Evolutionary conservation across 2,329 filamentous ascomycete species (phyloP).

Genomic region (Hymenoscyphus occultus): DNA sequence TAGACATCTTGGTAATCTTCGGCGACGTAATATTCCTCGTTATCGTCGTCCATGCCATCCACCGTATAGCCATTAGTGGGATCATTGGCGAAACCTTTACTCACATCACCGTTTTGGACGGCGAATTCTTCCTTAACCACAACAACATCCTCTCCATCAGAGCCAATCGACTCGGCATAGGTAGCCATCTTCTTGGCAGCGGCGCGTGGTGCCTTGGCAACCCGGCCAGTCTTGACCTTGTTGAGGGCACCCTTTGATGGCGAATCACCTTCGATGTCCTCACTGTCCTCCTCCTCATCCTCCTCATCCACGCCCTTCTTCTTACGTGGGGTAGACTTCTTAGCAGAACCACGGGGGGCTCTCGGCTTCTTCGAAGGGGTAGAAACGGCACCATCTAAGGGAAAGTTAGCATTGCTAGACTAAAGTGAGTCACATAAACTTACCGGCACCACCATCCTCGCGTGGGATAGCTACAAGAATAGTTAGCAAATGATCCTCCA

Average conservation of each 20-base stretch:
- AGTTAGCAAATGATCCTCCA: constrained; percentile 28
- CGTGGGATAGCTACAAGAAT: constrained; percentile 29
- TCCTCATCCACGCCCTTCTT: constrained; percentile 12
- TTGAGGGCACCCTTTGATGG: neutral
- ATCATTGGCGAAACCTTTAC: neutral
- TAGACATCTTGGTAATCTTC: neutral
- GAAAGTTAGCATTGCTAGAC: constrained; percentile 23
- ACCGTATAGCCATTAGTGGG: neutral
- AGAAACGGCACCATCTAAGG: constrained; percentile 11
- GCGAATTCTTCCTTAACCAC: constrained; percentile 4
- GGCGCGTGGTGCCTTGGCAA: constrained; percentile 19
- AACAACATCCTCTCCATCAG: constrained; percentile 14
- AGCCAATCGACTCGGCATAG: neutral
- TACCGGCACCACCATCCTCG: constrained; percentile 29
- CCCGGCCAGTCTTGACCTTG: constrained; percentile 20
- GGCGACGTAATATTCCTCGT: neutral
- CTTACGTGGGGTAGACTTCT: constrained; percentile 12
- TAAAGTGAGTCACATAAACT: constrained; percentile 12
- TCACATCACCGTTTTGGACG: neutral
- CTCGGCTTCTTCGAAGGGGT: neutral
- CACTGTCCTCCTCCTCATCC: constrained; percentile 13
- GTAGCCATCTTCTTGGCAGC: neutral
- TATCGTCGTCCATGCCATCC: neutral
- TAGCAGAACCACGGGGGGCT: constrained; percentile 8
- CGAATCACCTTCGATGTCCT: constrained; percentile 5